phyloP scores from a whole-genome alignment of 2,329 filamentous ascomycete species.

The Aspergillus alliaceus region DNA sequence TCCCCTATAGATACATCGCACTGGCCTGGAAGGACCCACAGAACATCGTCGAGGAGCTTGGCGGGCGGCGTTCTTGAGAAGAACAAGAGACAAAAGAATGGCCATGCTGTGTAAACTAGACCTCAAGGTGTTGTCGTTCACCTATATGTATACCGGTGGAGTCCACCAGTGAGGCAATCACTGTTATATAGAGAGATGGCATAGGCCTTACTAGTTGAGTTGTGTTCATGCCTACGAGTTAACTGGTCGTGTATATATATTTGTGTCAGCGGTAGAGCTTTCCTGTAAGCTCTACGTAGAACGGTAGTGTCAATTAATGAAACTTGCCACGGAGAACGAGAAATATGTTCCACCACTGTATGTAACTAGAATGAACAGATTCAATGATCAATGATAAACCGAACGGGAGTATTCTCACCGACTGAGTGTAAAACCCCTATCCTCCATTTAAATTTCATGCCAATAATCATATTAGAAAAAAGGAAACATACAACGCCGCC shows the following conservation, averaged over 20 bases:
- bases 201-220: neutral
- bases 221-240: neutral
- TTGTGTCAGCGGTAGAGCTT: neutral
- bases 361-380: neutral
- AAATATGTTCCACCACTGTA: neutral
- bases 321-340: neutral
- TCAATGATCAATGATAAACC: neutral
- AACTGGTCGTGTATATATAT: neutral
- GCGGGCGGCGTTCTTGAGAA: conserved; percentile 18
- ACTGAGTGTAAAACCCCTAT: neutral
- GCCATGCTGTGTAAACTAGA: neutral
- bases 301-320: neutral
- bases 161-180: neutral
- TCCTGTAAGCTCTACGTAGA: conserved; percentile 11
- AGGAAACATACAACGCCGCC: neutral
- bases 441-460: neutral
- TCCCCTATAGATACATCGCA: conserved; percentile 52
- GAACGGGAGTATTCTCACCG: neutral
- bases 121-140: neutral
- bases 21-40: conserved; percentile 62
- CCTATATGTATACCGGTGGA: neutral
- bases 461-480: neutral
- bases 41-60: conserved; percentile 61
- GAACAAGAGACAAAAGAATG: no score
- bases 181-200: neutral